Percentiles rank a stretch among this genome's conserved stretches.
Evolutionary conservation across 1,284 basidiomycete species (phyloP).

Genomic region (Puccinia horiana): DNA sequence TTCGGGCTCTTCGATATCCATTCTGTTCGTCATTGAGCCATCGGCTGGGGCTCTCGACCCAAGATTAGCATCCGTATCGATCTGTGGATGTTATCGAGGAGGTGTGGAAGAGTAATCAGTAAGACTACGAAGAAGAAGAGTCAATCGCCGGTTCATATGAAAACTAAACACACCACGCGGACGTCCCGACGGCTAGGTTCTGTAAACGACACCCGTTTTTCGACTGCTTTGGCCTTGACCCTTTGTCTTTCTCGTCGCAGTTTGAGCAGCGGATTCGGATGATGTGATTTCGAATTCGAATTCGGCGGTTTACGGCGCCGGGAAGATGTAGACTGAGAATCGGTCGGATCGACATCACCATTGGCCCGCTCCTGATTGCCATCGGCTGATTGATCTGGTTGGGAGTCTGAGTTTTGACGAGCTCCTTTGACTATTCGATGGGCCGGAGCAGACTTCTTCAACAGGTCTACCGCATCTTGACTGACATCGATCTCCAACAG

Average conservation of each 20-base stretch:
- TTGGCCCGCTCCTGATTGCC: background rate
- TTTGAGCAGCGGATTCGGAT: conserved; percentile 15
- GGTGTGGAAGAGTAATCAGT: background rate
- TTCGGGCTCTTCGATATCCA: conserved; percentile 3
- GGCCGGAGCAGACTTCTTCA: conserved; percentile 8
- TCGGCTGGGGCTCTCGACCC: background rate
- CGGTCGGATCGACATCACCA: background rate
- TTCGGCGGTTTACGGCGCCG: background rate
- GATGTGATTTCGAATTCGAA: background rate
- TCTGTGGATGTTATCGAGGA: background rate
- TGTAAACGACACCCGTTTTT: background rate
- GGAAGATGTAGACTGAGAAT: background rate
- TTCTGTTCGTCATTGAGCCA: background rate
- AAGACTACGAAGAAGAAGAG: background rate
- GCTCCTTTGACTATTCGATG: background rate
- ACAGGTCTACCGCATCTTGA: background rate
- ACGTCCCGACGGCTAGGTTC: background rate
- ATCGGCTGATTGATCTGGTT: background rate
- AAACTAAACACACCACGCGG: background rate
- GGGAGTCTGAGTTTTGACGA: background rate
- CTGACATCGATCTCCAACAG: conserved; percentile 33
- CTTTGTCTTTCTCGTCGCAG: background rate
- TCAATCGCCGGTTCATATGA: background rate
- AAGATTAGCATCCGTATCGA: background rate
- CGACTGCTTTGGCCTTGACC: background rate